Conservation (phyloP, 176 grass and related monocot genomes). For the Rhynchospora pubera region DNA sequence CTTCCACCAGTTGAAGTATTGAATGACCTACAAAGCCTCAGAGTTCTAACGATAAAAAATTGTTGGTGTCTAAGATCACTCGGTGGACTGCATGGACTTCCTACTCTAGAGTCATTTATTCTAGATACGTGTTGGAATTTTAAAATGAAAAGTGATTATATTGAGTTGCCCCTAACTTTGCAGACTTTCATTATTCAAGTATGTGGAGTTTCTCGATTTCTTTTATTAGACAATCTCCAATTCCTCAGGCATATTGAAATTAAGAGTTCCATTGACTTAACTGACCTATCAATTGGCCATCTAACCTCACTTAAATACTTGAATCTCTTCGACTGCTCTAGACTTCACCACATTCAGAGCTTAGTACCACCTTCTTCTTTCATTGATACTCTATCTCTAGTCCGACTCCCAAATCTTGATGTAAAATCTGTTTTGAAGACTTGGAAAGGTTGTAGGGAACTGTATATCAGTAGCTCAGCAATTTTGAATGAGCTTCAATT, state of each 20-base stretch:
- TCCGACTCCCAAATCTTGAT: neutral
- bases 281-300: neutral
- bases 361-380: neutral
- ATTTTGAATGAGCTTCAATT: neutral
- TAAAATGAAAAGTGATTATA: neutral
- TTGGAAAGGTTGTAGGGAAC: neutral
- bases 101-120: neutral
- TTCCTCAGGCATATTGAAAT: neutral
- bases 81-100: neutral
- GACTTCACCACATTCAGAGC: neutral
- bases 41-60: neutral
- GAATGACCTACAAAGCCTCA: neutral
- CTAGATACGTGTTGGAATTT: neutral
- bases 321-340: neutral
- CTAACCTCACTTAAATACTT: neutral
- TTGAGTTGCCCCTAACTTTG: neutral
- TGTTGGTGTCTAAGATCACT: slow-evolving; percentile 1
- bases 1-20: neutral
- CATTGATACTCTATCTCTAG: neutral
- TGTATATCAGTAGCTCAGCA: neutral
- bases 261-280: neutral
- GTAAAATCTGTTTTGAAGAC: neutral
- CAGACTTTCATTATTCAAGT: neutral
- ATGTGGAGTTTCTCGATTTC: neutral
- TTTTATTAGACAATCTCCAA: neutral